Evolutionary conservation across 2,329 filamentous ascomycete genomes (phyloP).

Genomic region (Arthrobotrys sphaeroides): DNA sequence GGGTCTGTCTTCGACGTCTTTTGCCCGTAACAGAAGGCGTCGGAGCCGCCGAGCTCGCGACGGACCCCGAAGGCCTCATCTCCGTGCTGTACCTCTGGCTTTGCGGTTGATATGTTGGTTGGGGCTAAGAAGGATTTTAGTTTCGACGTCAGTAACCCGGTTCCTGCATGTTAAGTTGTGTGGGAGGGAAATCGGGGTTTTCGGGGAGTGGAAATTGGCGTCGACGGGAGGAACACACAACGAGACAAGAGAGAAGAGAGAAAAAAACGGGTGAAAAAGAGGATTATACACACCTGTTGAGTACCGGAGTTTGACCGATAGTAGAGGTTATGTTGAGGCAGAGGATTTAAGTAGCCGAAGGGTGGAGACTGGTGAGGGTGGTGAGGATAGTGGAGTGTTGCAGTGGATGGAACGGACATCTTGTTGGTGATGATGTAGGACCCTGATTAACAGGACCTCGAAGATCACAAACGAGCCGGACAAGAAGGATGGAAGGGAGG

Average conservation of each 20-base stretch:
- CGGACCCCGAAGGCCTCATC: constrained; percentile 61
- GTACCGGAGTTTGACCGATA: constrained; percentile 48
- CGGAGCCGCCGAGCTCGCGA: constrained; percentile 38
- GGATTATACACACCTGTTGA: constrained; percentile 39
- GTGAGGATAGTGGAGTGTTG: constrained; percentile 53
- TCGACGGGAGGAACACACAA: not conserved
- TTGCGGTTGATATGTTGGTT: constrained; percentile 30
- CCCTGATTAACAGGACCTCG: constrained; percentile 3
- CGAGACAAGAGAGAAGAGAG: not conserved
- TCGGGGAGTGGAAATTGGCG: constrained; percentile 2
- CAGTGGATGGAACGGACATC: constrained; percentile 52
- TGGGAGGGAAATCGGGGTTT: not conserved
- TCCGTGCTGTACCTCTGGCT: constrained; percentile 59
- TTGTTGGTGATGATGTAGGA: constrained; percentile 23
- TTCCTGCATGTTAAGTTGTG: constrained; percentile 12
- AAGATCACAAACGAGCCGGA: not conserved
- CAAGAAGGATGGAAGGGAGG: not conserved
- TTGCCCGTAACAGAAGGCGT: constrained; percentile 49
- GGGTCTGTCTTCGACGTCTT: constrained; percentile 69
- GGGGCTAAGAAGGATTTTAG: constrained; percentile 21
- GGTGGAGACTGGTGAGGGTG: constrained; percentile 48
- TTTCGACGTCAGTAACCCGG: constrained; percentile 26
- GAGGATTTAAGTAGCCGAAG: constrained; percentile 47
- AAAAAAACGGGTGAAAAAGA: not conserved
- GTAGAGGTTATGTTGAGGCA: constrained; percentile 50